These are phyloP conservation scores for Omphalotus olearius DNA, from an alignment of 1,284 basidiomycete genomes.

Conservation along the genomic window DNA sequence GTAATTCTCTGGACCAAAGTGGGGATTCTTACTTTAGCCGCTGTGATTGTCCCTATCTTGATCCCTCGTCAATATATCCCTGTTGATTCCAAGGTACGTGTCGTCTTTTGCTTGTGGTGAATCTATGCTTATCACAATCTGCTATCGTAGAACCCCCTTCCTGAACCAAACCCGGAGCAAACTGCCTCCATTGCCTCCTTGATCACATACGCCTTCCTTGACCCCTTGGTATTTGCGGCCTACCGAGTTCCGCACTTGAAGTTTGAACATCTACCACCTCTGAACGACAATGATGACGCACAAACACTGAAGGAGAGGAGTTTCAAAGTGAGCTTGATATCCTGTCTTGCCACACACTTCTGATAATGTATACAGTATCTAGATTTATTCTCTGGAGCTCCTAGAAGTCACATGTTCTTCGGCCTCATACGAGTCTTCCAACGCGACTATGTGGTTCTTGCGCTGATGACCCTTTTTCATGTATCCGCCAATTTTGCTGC, in stretches of 20 bases:
- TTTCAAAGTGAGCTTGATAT: slow-evolving; percentile 30
- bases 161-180: slow-evolving; percentile 59
- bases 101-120: neutral
- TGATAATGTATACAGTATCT: slow-evolving; percentile 33
- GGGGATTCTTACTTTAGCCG: slow-evolving; percentile 26
- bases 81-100: slow-evolving; percentile 37
- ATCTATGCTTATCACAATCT: neutral
- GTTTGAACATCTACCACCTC: slow-evolving; percentile 45
- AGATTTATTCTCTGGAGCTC: slow-evolving; percentile 32
- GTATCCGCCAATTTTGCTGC: slow-evolving; percentile 35
- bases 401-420: slow-evolving; percentile 31
- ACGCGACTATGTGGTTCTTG: slow-evolving; percentile 39
- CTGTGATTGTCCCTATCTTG: slow-evolving; percentile 34
- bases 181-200: slow-evolving; percentile 57
- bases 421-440: slow-evolving; percentile 27
- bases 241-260: slow-evolving; percentile 38
- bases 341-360: slow-evolving; percentile 26
- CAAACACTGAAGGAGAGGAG: slow-evolving; percentile 30
- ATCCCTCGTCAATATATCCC: slow-evolving; percentile 41
- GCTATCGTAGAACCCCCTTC: slow-evolving; percentile 33
- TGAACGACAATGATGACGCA: slow-evolving; percentile 54
- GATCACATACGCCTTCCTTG: slow-evolving; percentile 55
- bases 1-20: slow-evolving; percentile 34
- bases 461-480: slow-evolving; percentile 25
- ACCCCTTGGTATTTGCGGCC: slow-evolving; percentile 45